Percentiles rank a stretch among this genome's conserved stretches.
Evolutionary conservation across 1,284 basidiomycete species (phyloP).

Genomic region (Cerioporus squamosus): DNA sequence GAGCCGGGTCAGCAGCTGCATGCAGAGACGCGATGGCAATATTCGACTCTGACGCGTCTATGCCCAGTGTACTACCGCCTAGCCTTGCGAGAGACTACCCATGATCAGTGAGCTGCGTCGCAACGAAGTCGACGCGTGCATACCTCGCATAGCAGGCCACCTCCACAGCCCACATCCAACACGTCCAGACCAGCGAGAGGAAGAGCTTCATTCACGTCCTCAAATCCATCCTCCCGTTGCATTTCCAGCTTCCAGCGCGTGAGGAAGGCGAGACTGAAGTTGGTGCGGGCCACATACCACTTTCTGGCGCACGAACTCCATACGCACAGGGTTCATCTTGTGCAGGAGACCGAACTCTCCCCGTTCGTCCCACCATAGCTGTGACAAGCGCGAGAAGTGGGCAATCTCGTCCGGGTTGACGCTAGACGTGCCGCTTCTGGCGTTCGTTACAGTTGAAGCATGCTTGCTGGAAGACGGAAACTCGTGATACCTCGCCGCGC

Average conservation of each 20-base stretch:
- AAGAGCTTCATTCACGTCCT: slow-evolving; percentile 30
- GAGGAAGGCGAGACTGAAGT: neutral
- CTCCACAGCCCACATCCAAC: slow-evolving; percentile 93
- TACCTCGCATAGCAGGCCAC: slow-evolving; percentile 93
- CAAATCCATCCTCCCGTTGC: slow-evolving; percentile 54
- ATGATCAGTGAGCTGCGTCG: neutral
- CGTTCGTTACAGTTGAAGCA: neutral
- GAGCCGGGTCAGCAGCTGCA: slow-evolving; percentile 77
- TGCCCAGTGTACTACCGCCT: slow-evolving; percentile 85
- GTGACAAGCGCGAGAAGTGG: slow-evolving; percentile 91
- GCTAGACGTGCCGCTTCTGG: slow-evolving; percentile 32
- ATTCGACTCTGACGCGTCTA: slow-evolving; percentile 91
- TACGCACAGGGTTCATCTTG: slow-evolving; percentile 93
- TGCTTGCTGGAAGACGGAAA: no score
- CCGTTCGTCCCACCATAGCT: slow-evolving; percentile 96
- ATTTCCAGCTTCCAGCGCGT: slow-evolving; percentile 30
- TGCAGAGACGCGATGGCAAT: slow-evolving; percentile 88
- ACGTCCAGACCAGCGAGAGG: slow-evolving; percentile 70
- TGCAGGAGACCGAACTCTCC: slow-evolving; percentile 94
- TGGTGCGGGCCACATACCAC: slow-evolving; percentile 37
- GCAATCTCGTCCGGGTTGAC: slow-evolving; percentile 86
- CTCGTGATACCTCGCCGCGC: neutral
- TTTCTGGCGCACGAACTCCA: slow-evolving; percentile 87
- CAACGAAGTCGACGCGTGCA: slow-evolving; percentile 4
- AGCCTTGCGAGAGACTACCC: slow-evolving; percentile 83